Percentiles rank a stretch among this genome's conserved stretches.
phyloP scores from a whole-genome alignment of 805 yeast genomes.

The Suhomyces tanzawaensis region DNA sequence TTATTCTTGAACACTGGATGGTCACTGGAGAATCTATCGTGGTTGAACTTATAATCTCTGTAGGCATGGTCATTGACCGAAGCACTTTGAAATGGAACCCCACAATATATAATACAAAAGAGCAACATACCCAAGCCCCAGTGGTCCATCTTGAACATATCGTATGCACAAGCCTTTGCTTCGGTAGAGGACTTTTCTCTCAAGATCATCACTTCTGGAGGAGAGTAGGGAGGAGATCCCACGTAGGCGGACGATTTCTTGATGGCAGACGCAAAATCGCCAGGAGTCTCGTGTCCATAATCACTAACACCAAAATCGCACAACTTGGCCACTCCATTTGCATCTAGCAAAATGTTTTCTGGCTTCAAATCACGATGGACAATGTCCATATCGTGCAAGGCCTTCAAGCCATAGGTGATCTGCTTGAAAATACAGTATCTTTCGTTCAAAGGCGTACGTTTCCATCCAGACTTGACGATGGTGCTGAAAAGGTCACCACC shows the following conservation, averaged over 20 bases:
- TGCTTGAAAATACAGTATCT: constrained; percentile 70
- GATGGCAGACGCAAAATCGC: constrained; percentile 45
- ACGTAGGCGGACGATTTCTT: constrained; percentile 48
- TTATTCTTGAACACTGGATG: constrained; percentile 51
- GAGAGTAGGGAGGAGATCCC: constrained; percentile 79
- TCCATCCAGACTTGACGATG: constrained; percentile 61
- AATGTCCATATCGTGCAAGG: constrained; percentile 61
- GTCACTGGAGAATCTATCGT: constrained; percentile 37
- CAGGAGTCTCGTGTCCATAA: constrained; percentile 54
- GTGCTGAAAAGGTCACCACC: constrained; percentile 62
- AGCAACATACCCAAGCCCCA: constrained; percentile 74
- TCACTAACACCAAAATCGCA: constrained; percentile 79
- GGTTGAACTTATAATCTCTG: constrained; percentile 54
- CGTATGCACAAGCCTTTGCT: constrained; percentile 44
- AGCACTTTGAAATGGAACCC: constrained; percentile 60
- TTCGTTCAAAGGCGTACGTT: constrained; percentile 46
- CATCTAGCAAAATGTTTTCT: constrained; percentile 62
- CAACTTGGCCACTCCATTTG: constrained; percentile 59
- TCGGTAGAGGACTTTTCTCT: constrained; percentile 34
- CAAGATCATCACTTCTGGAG: constrained; percentile 69
- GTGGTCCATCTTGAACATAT: constrained; percentile 66
- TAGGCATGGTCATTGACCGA: constrained; percentile 46
- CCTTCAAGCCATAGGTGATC: constrained; percentile 57
- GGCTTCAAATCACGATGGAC: constrained; percentile 77
- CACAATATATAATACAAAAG: constrained; percentile 56